phyloP scores from a whole-genome alignment of 805 yeast genomes.

The Kazachstania martiniae region DNA sequence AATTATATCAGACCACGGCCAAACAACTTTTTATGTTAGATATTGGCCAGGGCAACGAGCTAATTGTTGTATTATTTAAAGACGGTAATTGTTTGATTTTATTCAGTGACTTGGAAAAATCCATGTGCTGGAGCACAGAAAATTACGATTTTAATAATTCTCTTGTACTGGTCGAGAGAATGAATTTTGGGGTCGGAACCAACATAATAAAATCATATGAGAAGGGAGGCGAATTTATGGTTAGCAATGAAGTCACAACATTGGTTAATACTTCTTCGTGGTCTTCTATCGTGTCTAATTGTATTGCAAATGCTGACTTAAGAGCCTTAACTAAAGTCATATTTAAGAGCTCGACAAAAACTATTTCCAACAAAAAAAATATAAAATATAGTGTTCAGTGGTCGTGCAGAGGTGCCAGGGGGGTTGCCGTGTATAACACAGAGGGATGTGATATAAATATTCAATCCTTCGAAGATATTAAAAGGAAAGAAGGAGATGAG shows the following conservation, averaged over 20 bases:
- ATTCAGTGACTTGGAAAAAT: conserved; percentile 24
- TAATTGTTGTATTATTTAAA: conserved; percentile 18
- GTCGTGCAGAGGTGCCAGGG: too few relatives aligned
- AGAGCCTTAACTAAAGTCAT: conserved; percentile 5
- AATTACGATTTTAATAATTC: conserved; percentile 19
- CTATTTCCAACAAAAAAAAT: too few relatives aligned
- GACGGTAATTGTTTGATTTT: conserved; percentile 23
- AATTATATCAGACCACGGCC: conserved; percentile 38
- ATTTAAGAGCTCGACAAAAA: conserved; percentile 8
- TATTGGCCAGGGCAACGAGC: conserved; percentile 18
- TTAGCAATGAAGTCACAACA: neutral
- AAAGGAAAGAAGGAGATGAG: neutral
- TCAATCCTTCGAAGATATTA: neutral
- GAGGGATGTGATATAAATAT: neutral
- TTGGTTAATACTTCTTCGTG: conserved; percentile 7
- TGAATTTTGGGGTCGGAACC: too few relatives aligned
- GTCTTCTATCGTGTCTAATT: conserved; percentile 11
- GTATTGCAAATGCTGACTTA: conserved; percentile 13
- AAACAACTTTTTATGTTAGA: conserved; percentile 24
- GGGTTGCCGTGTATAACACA: too few relatives aligned
- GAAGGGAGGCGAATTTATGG: neutral
- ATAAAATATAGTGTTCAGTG: too few relatives aligned
- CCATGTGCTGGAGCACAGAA: conserved; percentile 30
- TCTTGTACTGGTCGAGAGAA: conserved; percentile 13
- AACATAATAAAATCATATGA: too few relatives aligned